A percentile compares a stretch with the other conserved stretches of the same genome.
Conservation (phyloP, 495 filamentous ascomycete genomes). For the Xylaria telfairii region DNA sequence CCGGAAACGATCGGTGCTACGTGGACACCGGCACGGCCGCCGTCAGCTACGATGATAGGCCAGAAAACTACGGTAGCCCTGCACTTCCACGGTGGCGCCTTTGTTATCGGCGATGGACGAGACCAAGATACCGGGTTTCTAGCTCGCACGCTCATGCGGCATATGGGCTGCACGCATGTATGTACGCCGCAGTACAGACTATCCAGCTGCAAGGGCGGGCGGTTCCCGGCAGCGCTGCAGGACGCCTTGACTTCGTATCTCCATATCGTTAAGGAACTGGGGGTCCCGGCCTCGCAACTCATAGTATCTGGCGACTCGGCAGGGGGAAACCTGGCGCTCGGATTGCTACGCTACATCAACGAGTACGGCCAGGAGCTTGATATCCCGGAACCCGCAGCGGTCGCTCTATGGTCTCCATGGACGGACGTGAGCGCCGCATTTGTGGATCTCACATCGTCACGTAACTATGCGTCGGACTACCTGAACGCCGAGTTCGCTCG, state of each 20-base stretch:
- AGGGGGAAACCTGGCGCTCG: slow-evolving; percentile 38
- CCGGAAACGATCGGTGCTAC: slow-evolving; percentile 16
- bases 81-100: slow-evolving; percentile 55
- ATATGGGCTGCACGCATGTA: slow-evolving; percentile 33
- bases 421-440: slow-evolving; percentile 9
- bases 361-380: slow-evolving; percentile 21
- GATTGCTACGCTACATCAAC: slow-evolving; percentile 46
- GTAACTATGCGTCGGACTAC: slow-evolving; percentile 16
- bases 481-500: slow-evolving; percentile 13
- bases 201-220: slow-evolving; percentile 33
- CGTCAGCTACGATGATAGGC: neutral
- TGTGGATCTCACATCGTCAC: neutral
- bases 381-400: slow-evolving; percentile 10
- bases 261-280: slow-evolving; percentile 43
- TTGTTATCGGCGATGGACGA: slow-evolving; percentile 44
- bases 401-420: slow-evolving; percentile 22
- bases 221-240: slow-evolving; percentile 54
- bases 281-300: slow-evolving; percentile 37
- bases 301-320: slow-evolving; percentile 40
- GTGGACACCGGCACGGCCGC: slow-evolving; percentile 14
- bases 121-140: slow-evolving; percentile 40
- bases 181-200: slow-evolving; percentile 49
- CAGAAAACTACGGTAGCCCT: slow-evolving; percentile 13
- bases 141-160: slow-evolving; percentile 26
- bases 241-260: slow-evolving; percentile 50